A percentile compares a stretch with the other conserved stretches of the same genome.
Conservation (phyloP, 2,329 filamentous ascomycete genomes). For the Capronia coronata region DNA sequence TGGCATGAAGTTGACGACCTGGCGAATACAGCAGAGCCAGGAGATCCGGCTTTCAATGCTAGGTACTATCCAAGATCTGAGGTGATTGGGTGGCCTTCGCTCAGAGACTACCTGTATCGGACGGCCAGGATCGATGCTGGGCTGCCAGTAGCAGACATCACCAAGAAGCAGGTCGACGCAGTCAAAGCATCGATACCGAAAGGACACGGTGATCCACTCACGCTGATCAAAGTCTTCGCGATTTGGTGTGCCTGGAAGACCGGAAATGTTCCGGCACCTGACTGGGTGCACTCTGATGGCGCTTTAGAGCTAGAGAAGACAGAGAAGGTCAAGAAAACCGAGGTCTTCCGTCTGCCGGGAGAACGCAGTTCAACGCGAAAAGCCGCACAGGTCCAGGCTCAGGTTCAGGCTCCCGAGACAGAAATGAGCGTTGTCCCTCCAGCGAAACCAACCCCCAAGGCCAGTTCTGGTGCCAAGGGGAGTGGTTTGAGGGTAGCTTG, state of each 20-base stretch:
- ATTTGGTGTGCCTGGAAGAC: conserved; percentile 63
- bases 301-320: conserved; percentile 34
- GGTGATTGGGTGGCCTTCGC: conserved; percentile 53
- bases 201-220: conserved; percentile 54
- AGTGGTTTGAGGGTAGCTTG: conserved; percentile 43
- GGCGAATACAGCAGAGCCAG: conserved; percentile 45
- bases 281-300: conserved; percentile 56
- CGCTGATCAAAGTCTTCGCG: conserved; percentile 54
- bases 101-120: conserved; percentile 56
- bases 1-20: conserved; percentile 55
- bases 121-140: conserved; percentile 57
- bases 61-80: conserved; percentile 59
- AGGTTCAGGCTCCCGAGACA: conserved; percentile 5
- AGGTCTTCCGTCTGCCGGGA: conserved; percentile 23
- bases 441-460: conserved; percentile 41
- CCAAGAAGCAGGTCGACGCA: conserved; percentile 52
- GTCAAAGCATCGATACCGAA: conserved; percentile 60
- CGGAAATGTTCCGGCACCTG: conserved; percentile 56
- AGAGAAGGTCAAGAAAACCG: conserved; percentile 25
- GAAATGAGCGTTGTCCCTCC: conserved; percentile 1
- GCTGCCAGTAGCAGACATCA: conserved; percentile 54
- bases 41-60: conserved; percentile 50
- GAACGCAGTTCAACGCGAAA: conserved; percentile 41
- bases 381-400: conserved; percentile 28
- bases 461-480: conserved; percentile 45